Evolutionary conservation across 2,329 filamentous ascomycete genomes (phyloP).

Genomic region (Ophiocordyceps polyrhachis-furcata): DNA sequence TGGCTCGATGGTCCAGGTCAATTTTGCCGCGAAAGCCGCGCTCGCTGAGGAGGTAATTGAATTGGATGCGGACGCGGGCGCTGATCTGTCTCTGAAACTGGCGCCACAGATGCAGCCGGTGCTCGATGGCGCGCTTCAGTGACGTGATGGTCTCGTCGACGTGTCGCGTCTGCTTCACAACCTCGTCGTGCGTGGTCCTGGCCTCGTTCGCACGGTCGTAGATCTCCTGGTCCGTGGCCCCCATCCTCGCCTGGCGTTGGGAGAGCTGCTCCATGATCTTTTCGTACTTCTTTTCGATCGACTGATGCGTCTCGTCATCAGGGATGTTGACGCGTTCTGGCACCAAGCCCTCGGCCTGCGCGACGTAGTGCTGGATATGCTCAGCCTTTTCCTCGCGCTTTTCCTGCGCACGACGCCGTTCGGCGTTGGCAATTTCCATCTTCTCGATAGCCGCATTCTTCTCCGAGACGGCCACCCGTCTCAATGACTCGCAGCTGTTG

Average conservation of each 20-base stretch:
- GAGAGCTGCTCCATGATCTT: constrained; percentile 39
- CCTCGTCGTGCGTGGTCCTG: constrained; percentile 22
- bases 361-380: constrained; percentile 32
- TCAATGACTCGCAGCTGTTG: constrained; percentile 25
- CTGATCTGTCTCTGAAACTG: constrained; percentile 74
- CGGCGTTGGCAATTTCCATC: constrained; percentile 27
- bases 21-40: constrained; percentile 74
- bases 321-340: constrained; percentile 40
- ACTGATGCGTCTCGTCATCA: constrained; percentile 41
- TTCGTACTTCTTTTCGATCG: constrained; percentile 33
- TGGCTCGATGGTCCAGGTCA: constrained; percentile 55
- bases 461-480: constrained; percentile 33
- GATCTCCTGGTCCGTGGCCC: constrained; percentile 47
- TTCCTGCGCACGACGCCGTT: constrained; percentile 24
- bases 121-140: constrained; percentile 40
- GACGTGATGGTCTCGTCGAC: constrained; percentile 20
- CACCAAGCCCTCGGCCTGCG: constrained; percentile 34
- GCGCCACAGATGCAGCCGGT: constrained; percentile 59
- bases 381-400: constrained; percentile 27
- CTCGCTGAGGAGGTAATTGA: constrained; percentile 76
- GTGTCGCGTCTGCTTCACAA: constrained; percentile 21
- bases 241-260: constrained; percentile 35
- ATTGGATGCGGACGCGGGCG: constrained; percentile 66
- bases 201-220: constrained; percentile 26
- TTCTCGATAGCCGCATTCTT: constrained; percentile 42